phyloP scores from a whole-genome alignment of 1,284 basidiomycete species.

The Cutaneotrichosporon mucoides region DNA sequence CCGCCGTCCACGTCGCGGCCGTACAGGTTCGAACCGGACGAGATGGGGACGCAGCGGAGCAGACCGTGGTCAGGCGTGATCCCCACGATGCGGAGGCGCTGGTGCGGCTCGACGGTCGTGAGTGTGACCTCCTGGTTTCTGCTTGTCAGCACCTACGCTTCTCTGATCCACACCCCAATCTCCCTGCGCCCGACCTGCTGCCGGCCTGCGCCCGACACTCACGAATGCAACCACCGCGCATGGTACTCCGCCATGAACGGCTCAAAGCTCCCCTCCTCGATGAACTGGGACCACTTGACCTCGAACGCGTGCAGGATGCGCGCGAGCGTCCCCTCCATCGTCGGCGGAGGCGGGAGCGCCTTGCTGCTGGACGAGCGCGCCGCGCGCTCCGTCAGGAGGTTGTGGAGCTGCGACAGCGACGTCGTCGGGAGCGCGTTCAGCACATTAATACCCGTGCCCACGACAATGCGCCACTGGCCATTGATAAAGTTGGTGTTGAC shows the following conservation, averaged over 20 bases:
- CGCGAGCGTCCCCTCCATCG: constrained; percentile 71
- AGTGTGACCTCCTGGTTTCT: constrained; percentile 82
- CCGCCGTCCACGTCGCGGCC: constrained; percentile 34
- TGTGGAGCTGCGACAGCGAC: constrained; percentile 67
- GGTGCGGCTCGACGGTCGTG: constrained; percentile 67
- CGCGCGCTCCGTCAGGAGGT: constrained; percentile 29
- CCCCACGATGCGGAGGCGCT: constrained; percentile 70
- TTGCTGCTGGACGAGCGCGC: constrained; percentile 14
- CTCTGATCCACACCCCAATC: no score
- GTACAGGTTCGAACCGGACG: constrained; percentile 46
- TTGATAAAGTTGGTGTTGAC: constrained; percentile 81
- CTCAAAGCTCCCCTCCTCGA: constrained; percentile 63
- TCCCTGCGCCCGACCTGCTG: no score
- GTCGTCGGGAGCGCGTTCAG: constrained; percentile 77
- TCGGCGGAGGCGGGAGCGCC: constrained; percentile 52
- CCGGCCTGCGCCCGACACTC: no score
- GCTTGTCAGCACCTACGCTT: constrained; percentile 51
- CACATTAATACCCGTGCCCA: constrained; percentile 85
- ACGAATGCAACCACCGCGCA: constrained; percentile 84
- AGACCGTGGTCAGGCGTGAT: constrained; percentile 86
- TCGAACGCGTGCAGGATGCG: constrained; percentile 75
- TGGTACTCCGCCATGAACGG: constrained; percentile 76
- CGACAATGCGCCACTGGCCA: constrained; percentile 68
- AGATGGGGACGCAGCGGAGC: constrained; percentile 68
- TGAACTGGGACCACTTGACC: constrained; percentile 68